Evolutionary conservation across 2,329 filamentous ascomycete genomes (phyloP), one percentile per base, ranked within the genome.

Genomic region (Sporothrix protearum): DNA sequence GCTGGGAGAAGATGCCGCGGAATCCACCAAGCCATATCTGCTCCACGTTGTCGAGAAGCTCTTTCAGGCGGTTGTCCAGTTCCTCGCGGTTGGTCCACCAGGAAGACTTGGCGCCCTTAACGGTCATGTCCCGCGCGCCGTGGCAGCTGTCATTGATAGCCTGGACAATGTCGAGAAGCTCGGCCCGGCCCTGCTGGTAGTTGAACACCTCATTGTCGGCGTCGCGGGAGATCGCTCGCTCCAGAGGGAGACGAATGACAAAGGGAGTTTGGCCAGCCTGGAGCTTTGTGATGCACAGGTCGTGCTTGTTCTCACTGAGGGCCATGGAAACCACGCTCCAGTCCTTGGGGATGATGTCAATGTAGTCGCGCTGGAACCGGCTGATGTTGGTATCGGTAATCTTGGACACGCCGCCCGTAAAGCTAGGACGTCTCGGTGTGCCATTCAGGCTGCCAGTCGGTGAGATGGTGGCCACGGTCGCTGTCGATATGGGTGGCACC

Each of bases 1-100:
- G 87, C 70, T 92, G 91, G 0, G 93, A 94, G 78, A 99, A 95
- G n/a, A 99, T 91, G 19, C 95, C 94, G 71, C 90, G 91, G 85
- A 99, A 99, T 0, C 96, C 96, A 66, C 95, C 94, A 5, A 99
- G 87, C 96, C 96, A 99, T 28, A 96, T 90, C 73, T 92, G 91
- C 80, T 99, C 95, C 51, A 99, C 91, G 73, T 93, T 96, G 70
- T 89, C 85, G 1, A 99, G 84, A 10, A 99, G 86, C 68, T 92
- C 90, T 73, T 88, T 89, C 30, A 99, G 85, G 10, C 93, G 89
- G 42, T 83, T 82, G 78, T 99, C 96, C 19, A 99, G 84, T 2
- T 86, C 87, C 79, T 96, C 91, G 16, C 96, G 88, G 78, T 94
- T 91, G 4, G 87, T 87, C 94, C 96, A 99, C 96, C 96, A 99